Evolutionary conservation across 2,329 filamentous ascomycete species (phyloP), one percentile per base, ranked within the genome.

Genomic region (Grosmannia clavigera): DNA sequence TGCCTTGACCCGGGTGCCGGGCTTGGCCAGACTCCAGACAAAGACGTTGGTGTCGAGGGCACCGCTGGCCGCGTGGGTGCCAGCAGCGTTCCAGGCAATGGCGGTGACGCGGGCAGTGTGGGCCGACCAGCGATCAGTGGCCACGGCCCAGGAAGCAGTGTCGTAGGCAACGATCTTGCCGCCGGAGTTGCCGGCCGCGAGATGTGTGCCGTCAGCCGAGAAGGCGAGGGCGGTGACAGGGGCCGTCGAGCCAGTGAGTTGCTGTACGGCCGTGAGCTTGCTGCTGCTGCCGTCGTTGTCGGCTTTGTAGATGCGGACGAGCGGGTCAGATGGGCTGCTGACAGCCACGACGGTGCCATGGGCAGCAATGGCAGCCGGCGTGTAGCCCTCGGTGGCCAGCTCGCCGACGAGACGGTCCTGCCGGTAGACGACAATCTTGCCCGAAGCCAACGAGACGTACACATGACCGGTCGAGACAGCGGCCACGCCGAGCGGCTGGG

Each of bases 21-120:
- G 92, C 70, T 90, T 88, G 48, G 76, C 79, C 60, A 96, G 73
- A 70, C 90, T 96, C 90, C 94, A 99, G 35, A 96, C 85, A 70
- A 90, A 92, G 25, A 99, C 81, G 68, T 95, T 91, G 0, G 92
- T 96, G 71, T 99, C 94, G 57, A 99, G 75, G 54, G 84, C 87
- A 14, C 92, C 92, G 70, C 88, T 95, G 25, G 84, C 90, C 3
- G 92, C 86, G 69, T 91, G 88, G 27, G 86, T 87, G 14, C 87
- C 88, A 22, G 82, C 81, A 22, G 80, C 77, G 67, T 92, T 90
- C 94, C 94, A 99, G 16, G 86, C 76, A 62, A 84, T 78, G 65
- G 76, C 75, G 40, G 77, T 80, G 25, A 84, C 79, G 48, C 80
- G 76, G 12, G 78, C 80, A 58, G 81, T 84, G 68, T 84, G 81